Evolutionary conservation across 345 rosid species (phyloP), one percentile per base, ranked within the genome.

Genomic region (Linum tenue): DNA sequence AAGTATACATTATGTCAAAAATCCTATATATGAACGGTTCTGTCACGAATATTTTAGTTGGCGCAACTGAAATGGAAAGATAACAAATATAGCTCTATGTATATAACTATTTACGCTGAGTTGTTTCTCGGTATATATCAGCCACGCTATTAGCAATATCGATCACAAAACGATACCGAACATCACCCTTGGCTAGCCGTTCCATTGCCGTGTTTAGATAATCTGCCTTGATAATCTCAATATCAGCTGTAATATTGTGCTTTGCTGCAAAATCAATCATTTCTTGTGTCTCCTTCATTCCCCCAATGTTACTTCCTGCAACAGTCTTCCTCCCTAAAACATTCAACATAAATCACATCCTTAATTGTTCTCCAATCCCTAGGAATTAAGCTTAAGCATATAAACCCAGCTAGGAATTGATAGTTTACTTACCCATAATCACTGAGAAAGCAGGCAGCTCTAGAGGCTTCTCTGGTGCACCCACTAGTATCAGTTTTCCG

Each of bases 401-500:
- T 22, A 22, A 22, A 22, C 31, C 31, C 31, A 22, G 31, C 31
- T 22, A 22, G 31, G 31, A 22, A 14, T 55, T 55, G n/a, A 5
- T 12, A 4, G 4, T 12, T 55, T 55, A 55, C n/a, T 6, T 64
- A 64, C 56, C 57, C 58, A 48, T 5, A 9, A 64, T 50, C 57
- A 64, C 4, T 3, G 67, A 40, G 50, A 36, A 64, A 4, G 8
- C 59, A 50, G n/a, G 67, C 3, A 64, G 67, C 31, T 64, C 67
- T 10, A 64, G 58, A 1, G 67, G 67, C 67, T 64, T 64, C 6
- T 48, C 58, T 36, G 67, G 67, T 7, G 2, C 67, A 3, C 67
- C 67, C 11, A 64, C 67, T 41, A 64, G 14, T 3, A 64, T 56
- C 12, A 64, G 67, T 56, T 64, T 64, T 7, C 67, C 67, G 15